Percentiles rank a stretch among this genome's conserved stretches.
These are phyloP conservation scores for Imleria badia DNA, from an alignment of 768 basidiomycete species.

Conservation along the genomic window DNA sequence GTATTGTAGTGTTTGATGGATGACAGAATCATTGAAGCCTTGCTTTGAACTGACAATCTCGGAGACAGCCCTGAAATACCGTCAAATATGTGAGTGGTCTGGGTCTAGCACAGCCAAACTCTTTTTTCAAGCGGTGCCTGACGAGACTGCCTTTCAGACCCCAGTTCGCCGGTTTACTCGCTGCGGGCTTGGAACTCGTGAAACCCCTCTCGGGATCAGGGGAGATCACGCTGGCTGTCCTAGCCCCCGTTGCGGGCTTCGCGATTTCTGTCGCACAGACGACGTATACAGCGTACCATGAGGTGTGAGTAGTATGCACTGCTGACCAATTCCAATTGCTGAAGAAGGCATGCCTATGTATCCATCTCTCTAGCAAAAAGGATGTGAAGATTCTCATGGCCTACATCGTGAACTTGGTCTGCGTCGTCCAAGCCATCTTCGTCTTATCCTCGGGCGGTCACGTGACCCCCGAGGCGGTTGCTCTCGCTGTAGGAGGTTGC, in stretches of 20 bases:
- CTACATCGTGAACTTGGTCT: constrained; percentile 15
- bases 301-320: constrained; percentile 4
- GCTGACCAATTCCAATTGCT: background rate
- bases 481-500: background rate
- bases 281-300: background rate
- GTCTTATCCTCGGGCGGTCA: background rate
- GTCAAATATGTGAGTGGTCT: background rate
- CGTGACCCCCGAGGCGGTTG: background rate
- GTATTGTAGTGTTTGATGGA: constrained; percentile 7
- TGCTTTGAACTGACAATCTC: constrained; percentile 5
- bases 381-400: constrained; percentile 14
- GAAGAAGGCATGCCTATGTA: background rate
- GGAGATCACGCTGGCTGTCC: background rate
- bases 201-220: background rate
- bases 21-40: background rate
- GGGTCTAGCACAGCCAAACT: background rate
- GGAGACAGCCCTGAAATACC: background rate
- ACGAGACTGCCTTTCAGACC: background rate
- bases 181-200: background rate
- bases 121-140: background rate
- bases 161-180: background rate
- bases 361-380: background rate
- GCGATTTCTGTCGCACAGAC: background rate
- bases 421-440: constrained; percentile 15
- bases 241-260: background rate